Percentiles rank a stretch among this genome's conserved stretches.
Conservation (phyloP, 176 grass and related monocot genomes). For the Aegilops longissima region DNA sequence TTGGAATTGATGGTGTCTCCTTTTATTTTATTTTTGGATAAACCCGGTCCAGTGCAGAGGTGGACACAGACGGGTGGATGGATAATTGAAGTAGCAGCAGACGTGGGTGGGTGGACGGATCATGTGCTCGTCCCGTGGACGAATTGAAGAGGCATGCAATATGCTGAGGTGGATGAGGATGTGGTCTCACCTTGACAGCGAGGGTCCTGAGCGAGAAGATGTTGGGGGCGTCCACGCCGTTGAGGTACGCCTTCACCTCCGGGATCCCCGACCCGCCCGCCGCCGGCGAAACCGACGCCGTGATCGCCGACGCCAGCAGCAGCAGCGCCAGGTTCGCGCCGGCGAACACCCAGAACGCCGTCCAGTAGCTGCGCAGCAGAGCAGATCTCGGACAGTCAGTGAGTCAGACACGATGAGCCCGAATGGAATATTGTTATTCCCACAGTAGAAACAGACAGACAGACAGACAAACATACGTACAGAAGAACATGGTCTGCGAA, state of each 20-base stretch:
- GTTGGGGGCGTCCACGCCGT: conserved; percentile 94
- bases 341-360: conserved; percentile 69
- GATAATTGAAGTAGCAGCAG: too few species aligned
- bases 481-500: neutral
- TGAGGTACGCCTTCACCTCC: conserved; percentile 95
- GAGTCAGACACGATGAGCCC: neutral
- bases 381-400: neutral
- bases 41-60: neutral
- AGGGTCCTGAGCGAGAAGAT: conserved; percentile 87
- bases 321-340: conserved; percentile 69
- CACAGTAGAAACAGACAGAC: too few species aligned
- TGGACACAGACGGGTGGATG: too few species aligned
- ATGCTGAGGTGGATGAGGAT: conserved; percentile 18
- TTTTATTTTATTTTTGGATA: neutral
- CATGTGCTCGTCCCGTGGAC: neutral
- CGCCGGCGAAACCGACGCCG: conserved; percentile 73
- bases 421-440: neutral
- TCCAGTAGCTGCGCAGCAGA: conserved; percentile 53
- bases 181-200: conserved; percentile 76
- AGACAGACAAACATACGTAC: too few species aligned
- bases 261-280: conserved; percentile 88
- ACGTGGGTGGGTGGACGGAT: neutral
- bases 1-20: neutral
- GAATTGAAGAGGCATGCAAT: neutral
- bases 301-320: conserved; percentile 68